These are phyloP conservation scores for Herpetomonas muscarum DNA, from an alignment of 208 protist species.

Conservation along the genomic window DNA sequence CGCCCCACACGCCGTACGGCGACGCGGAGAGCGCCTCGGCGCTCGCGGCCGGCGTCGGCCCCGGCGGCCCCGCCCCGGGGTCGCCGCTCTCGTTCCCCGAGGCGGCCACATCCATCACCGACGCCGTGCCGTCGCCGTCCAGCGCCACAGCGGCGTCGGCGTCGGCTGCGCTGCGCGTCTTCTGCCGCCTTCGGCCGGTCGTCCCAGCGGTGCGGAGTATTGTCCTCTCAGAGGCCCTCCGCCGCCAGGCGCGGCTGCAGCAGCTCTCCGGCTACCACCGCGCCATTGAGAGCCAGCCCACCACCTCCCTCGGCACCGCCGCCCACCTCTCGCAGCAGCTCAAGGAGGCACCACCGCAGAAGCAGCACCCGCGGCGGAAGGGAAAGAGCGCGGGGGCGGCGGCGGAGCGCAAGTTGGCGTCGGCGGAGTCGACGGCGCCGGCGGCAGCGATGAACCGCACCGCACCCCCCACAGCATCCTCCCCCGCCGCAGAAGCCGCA, in stretches of 20 bases:
- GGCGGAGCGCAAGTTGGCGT: too few species aligned
- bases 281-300: constrained; percentile 1
- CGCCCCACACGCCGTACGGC: constrained; percentile 55
- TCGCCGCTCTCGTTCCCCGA: background rate
- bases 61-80: constrained; percentile 8
- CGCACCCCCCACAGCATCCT: too few species aligned
- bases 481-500: background rate
- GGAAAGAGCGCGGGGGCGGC: too few species aligned
- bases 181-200: constrained; percentile 25
- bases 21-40: constrained; percentile 6
- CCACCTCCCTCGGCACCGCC: too few species aligned
- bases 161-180: constrained; percentile 15
- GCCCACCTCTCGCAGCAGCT: too few species aligned
- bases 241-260: constrained; percentile 31
- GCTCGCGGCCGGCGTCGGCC: background rate
- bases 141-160: background rate
- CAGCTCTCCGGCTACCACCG: constrained; percentile 42
- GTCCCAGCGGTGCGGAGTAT: constrained; percentile 16
- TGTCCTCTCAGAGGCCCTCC: constrained; percentile 31
- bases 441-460: too few species aligned
- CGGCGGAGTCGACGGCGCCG: too few species aligned
- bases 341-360: too few species aligned
- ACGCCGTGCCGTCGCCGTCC: background rate
- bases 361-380: too few species aligned
- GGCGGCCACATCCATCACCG: background rate